Evolutionary conservation across 2,329 filamentous ascomycete species (phyloP).

Genomic region (Colletotrichum navitas): DNA sequence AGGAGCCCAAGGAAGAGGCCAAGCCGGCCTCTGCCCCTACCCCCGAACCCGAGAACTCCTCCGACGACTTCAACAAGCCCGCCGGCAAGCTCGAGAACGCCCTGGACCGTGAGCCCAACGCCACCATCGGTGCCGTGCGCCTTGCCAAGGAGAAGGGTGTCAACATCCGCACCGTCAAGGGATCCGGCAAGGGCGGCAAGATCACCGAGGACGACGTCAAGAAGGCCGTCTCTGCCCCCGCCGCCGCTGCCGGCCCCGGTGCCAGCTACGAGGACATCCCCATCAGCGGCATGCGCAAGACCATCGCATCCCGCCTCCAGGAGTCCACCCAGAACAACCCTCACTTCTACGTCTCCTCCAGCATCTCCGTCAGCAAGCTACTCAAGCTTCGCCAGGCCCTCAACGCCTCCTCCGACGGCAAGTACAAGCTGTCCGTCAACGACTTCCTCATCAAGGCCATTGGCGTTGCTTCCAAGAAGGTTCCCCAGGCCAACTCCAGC

Average conservation of each 20-base stretch:
- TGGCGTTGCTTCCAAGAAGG: slow-evolving; percentile 88
- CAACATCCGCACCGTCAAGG: slow-evolving; percentile 83
- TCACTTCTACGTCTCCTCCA: slow-evolving; percentile 96
- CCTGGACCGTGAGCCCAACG: slow-evolving; percentile 84
- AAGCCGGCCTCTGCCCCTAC: slow-evolving; percentile 68
- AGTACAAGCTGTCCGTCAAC: slow-evolving; percentile 99
- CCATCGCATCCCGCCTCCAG: slow-evolving; percentile 90
- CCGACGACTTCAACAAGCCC: slow-evolving; percentile 68
- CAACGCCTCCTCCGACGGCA: slow-evolving; percentile 88
- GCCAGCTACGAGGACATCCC: slow-evolving; percentile 86
- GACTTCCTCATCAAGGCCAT: slow-evolving; percentile 99
- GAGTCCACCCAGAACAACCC: slow-evolving; percentile 91
- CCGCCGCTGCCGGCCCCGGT: slow-evolving; percentile 65
- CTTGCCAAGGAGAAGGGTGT: slow-evolving; percentile 89
- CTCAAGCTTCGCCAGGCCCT: slow-evolving; percentile 95
- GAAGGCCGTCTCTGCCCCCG: slow-evolving; percentile 76
- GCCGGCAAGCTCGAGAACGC: slow-evolving; percentile 84
- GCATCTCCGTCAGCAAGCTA: slow-evolving; percentile 93
- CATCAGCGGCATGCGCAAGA: slow-evolving; percentile 95
- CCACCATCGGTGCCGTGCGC: slow-evolving; percentile 80
- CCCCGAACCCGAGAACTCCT: slow-evolving; percentile 64
- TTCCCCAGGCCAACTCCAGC: slow-evolving; percentile 94
- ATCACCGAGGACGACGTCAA: slow-evolving; percentile 95
- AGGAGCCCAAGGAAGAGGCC: slow-evolving; percentile 74
- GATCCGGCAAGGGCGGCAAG: slow-evolving; percentile 85